Base-by-base conservation (phyloP, 1,139 yeast genomes). In the Sugiyamaella paludigena region DNA sequence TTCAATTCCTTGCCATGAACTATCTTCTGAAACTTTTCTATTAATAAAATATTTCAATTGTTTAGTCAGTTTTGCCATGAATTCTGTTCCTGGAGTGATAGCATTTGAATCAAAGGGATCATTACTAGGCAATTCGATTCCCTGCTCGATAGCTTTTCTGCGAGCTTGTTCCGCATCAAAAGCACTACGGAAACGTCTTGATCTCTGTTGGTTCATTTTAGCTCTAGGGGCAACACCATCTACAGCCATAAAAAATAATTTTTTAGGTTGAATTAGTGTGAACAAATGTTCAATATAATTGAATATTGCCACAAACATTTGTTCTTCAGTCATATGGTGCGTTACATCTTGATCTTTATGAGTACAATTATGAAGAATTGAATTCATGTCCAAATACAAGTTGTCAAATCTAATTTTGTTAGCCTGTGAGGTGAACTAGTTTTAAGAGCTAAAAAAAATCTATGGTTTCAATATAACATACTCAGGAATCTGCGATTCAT, bases 191-290 rank as follows among this genome's bases (percentile, higher is more conserved):
- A 92, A 92, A 66, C 99, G 81, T 72, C 99, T 82, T 1, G 96
- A 82, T 58, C 99, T 79, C 70, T 92, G 99, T 68, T 92, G 98
- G 69, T 94, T 94, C 98, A 94, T 91, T 69, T 92, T 92, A 39
- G 98, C 98, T 63, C 98, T 76, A 19, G 99, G 99, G 1, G 98
- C 98, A 43, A 94, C 98, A 53, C 98, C 99, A 73, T 94, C 99
- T 45, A 94, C 95, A 1, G 98, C 98, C 95, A 94, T 91, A 68
- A 86, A 91, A 60, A 94, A 87, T 30, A 87, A 80, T 65, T 88
- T 79, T 60, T 86, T 77, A 6, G 99, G 99, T 63, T 83, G 82
- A 58, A 92, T 89, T 34, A 88, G 81, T 54, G 83, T 84, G 63
- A 94, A 92, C 54, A 94, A 74, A 69, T 92, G 98, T 66, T 94